phyloP scores from a whole-genome alignment of 2,329 filamentous ascomycete genomes.

The Beauveria sp. region DNA sequence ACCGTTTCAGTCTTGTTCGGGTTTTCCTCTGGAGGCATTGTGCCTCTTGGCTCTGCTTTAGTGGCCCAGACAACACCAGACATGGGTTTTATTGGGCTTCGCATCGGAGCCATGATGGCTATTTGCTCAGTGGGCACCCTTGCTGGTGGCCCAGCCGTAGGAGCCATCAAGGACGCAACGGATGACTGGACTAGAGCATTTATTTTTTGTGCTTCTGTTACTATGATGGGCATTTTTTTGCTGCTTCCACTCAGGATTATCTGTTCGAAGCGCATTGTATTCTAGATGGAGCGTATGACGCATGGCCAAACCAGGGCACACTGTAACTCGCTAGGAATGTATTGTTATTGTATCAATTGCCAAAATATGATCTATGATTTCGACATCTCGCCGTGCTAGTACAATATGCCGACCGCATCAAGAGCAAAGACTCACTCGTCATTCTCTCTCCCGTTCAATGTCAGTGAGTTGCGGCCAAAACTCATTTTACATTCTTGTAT shows the following conservation, averaged over 20 bases:
- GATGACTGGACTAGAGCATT: not conserved
- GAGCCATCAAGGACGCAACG: constrained; percentile 14
- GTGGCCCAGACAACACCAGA: constrained; percentile 24
- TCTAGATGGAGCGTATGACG: not conserved
- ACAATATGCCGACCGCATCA: too few species aligned
- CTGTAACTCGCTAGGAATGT: too few species aligned
- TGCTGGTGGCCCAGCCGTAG: constrained; percentile 18
- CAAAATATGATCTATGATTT: too few species aligned
- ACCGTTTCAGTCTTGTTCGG: constrained; percentile 22
- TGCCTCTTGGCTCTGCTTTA: constrained; percentile 26
- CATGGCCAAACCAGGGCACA: too few species aligned
- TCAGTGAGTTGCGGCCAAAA: too few species aligned
- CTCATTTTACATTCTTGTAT: too few species aligned
- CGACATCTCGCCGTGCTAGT: too few species aligned
- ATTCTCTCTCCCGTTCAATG: too few species aligned
- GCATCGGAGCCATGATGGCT: constrained; percentile 26
- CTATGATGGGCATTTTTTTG: not conserved
- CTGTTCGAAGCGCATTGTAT: not conserved
- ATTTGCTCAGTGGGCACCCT: constrained; percentile 21
- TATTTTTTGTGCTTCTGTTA: constrained; percentile 1
- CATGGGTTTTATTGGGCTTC: constrained; percentile 22
- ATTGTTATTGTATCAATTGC: too few species aligned
- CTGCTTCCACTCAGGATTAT: not conserved
- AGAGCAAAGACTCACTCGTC: too few species aligned
- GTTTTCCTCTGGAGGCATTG: constrained; percentile 24